Conservation (phyloP, 2,329 filamentous ascomycete genomes). For the Onygena corvina region DNA sequence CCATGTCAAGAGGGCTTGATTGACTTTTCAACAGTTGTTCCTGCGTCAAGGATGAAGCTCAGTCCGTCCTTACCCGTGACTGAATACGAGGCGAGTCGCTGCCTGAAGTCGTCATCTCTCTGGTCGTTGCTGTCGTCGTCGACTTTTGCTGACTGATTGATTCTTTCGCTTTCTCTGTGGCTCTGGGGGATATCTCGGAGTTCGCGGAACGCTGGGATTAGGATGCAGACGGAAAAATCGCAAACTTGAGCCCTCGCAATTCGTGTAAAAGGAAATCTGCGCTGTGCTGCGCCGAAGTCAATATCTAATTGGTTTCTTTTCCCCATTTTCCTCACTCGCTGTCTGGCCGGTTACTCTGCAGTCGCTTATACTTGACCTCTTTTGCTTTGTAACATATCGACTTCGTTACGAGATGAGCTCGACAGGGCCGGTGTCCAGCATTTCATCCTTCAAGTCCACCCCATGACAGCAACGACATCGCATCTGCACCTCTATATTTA, state of each 20-base stretch:
- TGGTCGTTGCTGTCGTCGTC: not conserved
- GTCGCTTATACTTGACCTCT: slow-evolving; percentile 4
- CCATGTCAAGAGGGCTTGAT: not conserved
- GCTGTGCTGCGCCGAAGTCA: not conserved
- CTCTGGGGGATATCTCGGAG: not conserved
- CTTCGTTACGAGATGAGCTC: too few species aligned
- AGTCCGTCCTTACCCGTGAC: slow-evolving; percentile 4
- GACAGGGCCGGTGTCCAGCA: too few species aligned
- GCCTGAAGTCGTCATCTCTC: slow-evolving; percentile 5
- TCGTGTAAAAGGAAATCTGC: not conserved
- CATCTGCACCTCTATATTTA: too few species aligned
- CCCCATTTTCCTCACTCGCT: not conserved
- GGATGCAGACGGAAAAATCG: not conserved
- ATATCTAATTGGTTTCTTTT: not conserved
- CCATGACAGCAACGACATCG: too few species aligned
- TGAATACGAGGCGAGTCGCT: slow-evolving; percentile 2
- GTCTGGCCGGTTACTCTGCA: not conserved
- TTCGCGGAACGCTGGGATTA: not conserved
- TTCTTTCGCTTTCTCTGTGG: too few species aligned
- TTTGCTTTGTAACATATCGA: too few species aligned
- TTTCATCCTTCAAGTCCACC: too few species aligned
- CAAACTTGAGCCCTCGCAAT: not conserved
- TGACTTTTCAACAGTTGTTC: slow-evolving; percentile 4
- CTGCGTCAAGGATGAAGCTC: slow-evolving; percentile 6
- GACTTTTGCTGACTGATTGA: too few species aligned